phyloP scores from a whole-genome alignment of 2,329 filamentous ascomycete genomes.

The Rasamsonia emersonii region DNA sequence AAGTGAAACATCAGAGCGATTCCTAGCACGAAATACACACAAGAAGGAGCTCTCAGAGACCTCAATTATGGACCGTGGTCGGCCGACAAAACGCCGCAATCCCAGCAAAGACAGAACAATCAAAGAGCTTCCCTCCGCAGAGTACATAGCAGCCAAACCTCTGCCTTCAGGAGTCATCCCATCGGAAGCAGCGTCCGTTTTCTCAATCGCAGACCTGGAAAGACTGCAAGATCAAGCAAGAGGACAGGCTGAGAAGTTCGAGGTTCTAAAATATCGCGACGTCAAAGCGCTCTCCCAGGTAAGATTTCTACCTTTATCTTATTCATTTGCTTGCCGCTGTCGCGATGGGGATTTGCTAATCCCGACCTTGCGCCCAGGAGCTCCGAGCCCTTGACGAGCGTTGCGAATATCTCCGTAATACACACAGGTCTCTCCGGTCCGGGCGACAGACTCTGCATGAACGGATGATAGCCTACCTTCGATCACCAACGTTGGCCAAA shows the following conservation, averaged over 20 bases:
- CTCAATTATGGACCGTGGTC: slow-evolving; percentile 8
- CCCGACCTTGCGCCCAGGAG: too few relatives aligned
- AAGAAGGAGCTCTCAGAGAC: slow-evolving; percentile 6
- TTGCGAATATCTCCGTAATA: slow-evolving; percentile 68
- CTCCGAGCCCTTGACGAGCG: slow-evolving; percentile 68
- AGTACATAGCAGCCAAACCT: slow-evolving; percentile 2
- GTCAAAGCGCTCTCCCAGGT: slow-evolving; percentile 18
- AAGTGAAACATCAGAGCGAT: slow-evolving; percentile 1
- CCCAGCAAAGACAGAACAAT: slow-evolving; percentile 3
- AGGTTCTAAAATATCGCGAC: slow-evolving; percentile 17
- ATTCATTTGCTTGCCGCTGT: slow-evolving; percentile 1
- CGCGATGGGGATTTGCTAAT: slow-evolving; percentile 5
- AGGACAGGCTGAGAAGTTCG: slow-evolving; percentile 16
- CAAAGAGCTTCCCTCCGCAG: slow-evolving; percentile 5
- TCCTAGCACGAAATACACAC: neutral
- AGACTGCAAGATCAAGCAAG: slow-evolving; percentile 16
- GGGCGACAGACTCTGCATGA: slow-evolving; percentile 68
- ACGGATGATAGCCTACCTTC: slow-evolving; percentile 68
- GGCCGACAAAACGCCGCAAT: slow-evolving; percentile 9
- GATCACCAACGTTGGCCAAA: slow-evolving; percentile 59
- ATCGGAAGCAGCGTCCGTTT: slow-evolving; percentile 10
- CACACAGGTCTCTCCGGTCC: slow-evolving; percentile 65
- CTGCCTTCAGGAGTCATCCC: slow-evolving; percentile 14
- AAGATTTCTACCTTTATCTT: slow-evolving; percentile 5
- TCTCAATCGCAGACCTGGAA: slow-evolving; percentile 14